Evolutionary conservation across 768 basidiomycete genomes (phyloP).

Genomic region (Mycena latifolia): DNA sequence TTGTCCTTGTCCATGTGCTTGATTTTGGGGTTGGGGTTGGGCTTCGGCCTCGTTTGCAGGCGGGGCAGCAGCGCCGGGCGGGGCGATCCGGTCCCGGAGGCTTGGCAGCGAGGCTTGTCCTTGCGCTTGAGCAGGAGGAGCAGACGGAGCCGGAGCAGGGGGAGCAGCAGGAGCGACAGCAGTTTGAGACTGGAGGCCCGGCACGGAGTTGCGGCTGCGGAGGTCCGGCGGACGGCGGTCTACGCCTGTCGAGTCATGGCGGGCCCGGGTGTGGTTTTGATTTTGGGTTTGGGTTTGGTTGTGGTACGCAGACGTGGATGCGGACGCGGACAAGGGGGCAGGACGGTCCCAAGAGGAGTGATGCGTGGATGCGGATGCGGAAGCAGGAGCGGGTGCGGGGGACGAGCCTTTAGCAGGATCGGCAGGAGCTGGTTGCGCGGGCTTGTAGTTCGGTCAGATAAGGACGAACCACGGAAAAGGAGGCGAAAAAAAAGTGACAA

Average conservation of each 20-base stretch:
- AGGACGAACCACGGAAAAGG: not conserved
- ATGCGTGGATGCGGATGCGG: constrained; percentile 12
- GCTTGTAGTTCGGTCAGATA: constrained; percentile 16
- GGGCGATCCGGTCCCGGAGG: constrained; percentile 35
- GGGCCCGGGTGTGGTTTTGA: constrained; percentile 20
- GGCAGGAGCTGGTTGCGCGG: constrained; percentile 1
- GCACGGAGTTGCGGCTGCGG: constrained; percentile 27
- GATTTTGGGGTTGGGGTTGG: constrained; percentile 12
- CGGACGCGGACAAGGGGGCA: constrained; percentile 9
- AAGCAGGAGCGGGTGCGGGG: constrained; percentile 3
- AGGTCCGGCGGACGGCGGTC: constrained; percentile 36
- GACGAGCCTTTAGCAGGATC: constrained; percentile 9
- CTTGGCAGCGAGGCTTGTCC: constrained; percentile 22
- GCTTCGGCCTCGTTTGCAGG: not conserved
- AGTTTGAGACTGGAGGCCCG: constrained; percentile 22
- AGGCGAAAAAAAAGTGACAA: not conserved
- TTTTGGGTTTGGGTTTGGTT: constrained; percentile 5
- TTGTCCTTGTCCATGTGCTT: constrained; percentile 22
- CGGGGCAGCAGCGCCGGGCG: constrained; percentile 10
- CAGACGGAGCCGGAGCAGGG: too few relatives aligned
- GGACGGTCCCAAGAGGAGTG: constrained; percentile 34
- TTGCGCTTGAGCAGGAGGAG: constrained; percentile 20
- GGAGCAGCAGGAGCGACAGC: constrained; percentile 18
- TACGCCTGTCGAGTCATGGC: constrained; percentile 30
- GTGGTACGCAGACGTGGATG: constrained; percentile 8